Conservation (phyloP, 106 monocot genomes). For the Platanthera zijinensis region DNA sequence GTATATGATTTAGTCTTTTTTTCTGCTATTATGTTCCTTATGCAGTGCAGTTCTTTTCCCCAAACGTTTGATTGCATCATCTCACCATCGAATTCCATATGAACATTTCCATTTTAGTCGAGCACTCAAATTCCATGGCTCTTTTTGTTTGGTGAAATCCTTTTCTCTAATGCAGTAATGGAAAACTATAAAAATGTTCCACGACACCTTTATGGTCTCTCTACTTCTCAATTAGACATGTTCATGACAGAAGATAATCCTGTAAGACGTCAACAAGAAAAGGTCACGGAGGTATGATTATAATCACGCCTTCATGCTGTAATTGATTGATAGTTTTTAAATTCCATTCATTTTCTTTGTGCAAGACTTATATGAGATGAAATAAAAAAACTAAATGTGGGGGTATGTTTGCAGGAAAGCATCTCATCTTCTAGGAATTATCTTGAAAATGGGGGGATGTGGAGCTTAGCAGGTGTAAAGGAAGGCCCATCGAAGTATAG, state of each 20-base stretch:
- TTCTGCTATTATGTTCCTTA: no score
- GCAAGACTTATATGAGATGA: neutral
- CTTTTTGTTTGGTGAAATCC: neutral
- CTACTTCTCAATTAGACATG: constrained; percentile 83
- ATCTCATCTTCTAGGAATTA: constrained; percentile 88
- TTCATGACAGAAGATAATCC: constrained; percentile 93
- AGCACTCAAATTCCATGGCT: neutral
- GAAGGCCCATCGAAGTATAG: constrained; percentile 68
- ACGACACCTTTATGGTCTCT: constrained; percentile 61
- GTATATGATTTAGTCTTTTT: no score
- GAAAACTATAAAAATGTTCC: constrained; percentile 89
- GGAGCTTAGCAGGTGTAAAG: constrained; percentile 41
- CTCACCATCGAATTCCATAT: neutral
- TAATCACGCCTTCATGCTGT: neutral
- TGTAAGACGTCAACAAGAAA: constrained; percentile 49
- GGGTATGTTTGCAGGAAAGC: constrained; percentile 38
- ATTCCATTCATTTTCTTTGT: neutral
- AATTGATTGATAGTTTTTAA: neutral
- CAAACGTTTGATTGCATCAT: neutral
- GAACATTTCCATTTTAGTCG: neutral
- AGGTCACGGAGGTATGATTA: constrained; percentile 65
- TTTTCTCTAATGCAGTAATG: constrained; percentile 42
- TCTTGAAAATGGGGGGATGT: constrained; percentile 89
- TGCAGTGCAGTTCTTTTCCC: no score
- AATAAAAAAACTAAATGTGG: neutral